Conservation (phyloP, 306 rosid genomes). For the Trifolium fragiferum region DNA sequence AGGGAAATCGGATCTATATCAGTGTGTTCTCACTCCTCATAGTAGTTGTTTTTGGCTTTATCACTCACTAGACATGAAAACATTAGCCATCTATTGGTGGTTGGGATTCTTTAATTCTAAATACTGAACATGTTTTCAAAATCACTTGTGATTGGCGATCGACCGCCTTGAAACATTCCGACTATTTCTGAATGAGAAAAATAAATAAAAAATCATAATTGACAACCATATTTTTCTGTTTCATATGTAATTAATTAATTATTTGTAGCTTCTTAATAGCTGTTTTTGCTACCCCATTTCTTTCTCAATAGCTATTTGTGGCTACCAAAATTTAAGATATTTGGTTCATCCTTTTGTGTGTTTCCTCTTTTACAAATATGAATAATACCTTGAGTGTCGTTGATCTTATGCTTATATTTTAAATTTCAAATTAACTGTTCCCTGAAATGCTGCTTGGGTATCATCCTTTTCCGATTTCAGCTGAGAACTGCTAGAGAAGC, state of each 20-base stretch:
- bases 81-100: constrained; percentile 2
- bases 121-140: constrained; percentile 24
- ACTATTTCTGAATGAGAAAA: neutral
- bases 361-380: neutral
- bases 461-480: constrained; percentile 50
- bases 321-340: neutral
- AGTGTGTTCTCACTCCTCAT: neutral
- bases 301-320: neutral
- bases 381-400: neutral
- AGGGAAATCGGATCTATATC: neutral
- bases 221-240: neutral
- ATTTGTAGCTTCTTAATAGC: constrained; percentile 12
- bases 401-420: constrained; percentile 27
- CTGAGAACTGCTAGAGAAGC: constrained; percentile 82
- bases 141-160: constrained; percentile 6
- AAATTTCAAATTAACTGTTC: constrained; percentile 19
- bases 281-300: neutral
- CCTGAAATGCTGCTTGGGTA: constrained; percentile 8
- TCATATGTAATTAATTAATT: too few species aligned
- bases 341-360: constrained; percentile 11
- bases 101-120: constrained; percentile 16
- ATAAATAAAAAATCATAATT: neutral
- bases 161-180: constrained; percentile 23
- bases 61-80: constrained; percentile 2
- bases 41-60: neutral